These are phyloP conservation scores for Blastomyces percursus DNA, from an alignment of 2,329 filamentous ascomycete genomes.

Conservation along the genomic window DNA sequence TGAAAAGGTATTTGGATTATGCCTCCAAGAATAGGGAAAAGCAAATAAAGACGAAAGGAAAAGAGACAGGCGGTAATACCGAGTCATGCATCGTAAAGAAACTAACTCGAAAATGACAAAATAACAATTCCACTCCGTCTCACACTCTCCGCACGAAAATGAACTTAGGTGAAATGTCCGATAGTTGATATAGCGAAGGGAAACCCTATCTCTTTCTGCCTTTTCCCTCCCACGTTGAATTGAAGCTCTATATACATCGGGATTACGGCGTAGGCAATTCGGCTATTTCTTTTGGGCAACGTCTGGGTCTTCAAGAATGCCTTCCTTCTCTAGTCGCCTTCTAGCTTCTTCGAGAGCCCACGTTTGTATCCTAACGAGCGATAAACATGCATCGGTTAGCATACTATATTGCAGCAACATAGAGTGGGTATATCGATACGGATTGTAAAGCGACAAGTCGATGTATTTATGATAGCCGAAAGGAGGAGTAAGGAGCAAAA, in stretches of 20 bases:
- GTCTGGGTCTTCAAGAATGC: constrained; percentile 72
- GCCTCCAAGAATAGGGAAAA: neutral
- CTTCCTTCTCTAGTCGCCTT: constrained; percentile 88
- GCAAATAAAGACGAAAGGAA: neutral
- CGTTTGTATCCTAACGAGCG: constrained; percentile 74
- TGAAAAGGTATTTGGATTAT: neutral
- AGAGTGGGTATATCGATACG: neutral
- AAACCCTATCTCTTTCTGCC: neutral
- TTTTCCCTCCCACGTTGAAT: neutral
- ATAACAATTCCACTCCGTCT: constrained; percentile 3
- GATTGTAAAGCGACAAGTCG: neutral
- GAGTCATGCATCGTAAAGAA: constrained; percentile 3
- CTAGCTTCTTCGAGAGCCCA: constrained; percentile 97
- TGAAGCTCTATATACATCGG: constrained; percentile 31
- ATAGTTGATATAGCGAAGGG: neutral
- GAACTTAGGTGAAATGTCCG: neutral
- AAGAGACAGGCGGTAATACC: neutral
- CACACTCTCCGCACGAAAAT: neutral
- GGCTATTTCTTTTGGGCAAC: constrained; percentile 44
- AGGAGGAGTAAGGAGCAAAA: constrained; percentile 23
- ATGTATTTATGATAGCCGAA: neutral
- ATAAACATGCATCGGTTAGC: constrained; percentile 11
- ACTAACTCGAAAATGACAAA: neutral
- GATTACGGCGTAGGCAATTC: constrained; percentile 7
- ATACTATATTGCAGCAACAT: neutral